phyloP scores from a whole-genome alignment of 1,139 yeast species.

The Nakaseomyces glabratus region DNA sequence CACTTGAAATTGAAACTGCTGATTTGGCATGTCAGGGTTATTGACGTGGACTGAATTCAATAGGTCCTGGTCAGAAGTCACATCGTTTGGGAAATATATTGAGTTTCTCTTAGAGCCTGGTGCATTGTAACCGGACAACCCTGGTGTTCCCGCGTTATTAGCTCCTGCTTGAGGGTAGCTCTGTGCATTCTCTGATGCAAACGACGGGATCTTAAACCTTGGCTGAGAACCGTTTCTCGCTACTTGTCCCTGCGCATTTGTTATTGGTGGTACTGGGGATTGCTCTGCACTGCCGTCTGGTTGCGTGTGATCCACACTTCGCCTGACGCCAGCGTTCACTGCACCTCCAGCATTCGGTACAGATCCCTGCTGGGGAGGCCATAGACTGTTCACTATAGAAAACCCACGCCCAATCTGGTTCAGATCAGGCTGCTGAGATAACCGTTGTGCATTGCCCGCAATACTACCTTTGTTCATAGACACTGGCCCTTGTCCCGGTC shows the following conservation, averaged over 20 bases:
- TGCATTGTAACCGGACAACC: too few species aligned
- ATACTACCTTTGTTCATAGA: slow-evolving; percentile 6
- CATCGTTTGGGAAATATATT: not conserved
- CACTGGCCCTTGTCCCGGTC: slow-evolving; percentile 6
- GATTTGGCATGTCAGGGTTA: not conserved
- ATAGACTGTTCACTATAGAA: slow-evolving; percentile 32
- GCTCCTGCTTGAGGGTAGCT: too few species aligned
- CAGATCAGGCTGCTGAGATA: slow-evolving; percentile 13
- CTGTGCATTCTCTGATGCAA: too few species aligned
- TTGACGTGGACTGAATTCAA: not conserved
- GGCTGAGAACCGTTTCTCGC: slow-evolving; percentile 24
- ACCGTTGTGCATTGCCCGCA: too few species aligned
- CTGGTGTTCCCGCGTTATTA: too few species aligned
- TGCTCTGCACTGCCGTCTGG: slow-evolving; percentile 6
- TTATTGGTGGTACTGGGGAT: slow-evolving; percentile 12
- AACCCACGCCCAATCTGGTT: slow-evolving; percentile 31
- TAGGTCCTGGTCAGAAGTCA: slow-evolving; percentile 1
- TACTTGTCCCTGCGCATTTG: slow-evolving; percentile 8
- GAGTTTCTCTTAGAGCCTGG: slow-evolving; percentile 6
- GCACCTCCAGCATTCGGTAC: not conserved
- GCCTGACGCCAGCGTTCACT: slow-evolving; percentile 1
- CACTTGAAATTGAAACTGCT: slow-evolving; percentile 5
- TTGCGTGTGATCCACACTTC: slow-evolving; percentile 5
- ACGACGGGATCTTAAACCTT: slow-evolving; percentile 31
- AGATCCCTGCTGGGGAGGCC: slow-evolving; percentile 15